Evolutionary conservation across 2,329 filamentous ascomycete species (phyloP), one percentile per base, ranked within the genome.

Genomic region (Cladosporium colombiae): DNA sequence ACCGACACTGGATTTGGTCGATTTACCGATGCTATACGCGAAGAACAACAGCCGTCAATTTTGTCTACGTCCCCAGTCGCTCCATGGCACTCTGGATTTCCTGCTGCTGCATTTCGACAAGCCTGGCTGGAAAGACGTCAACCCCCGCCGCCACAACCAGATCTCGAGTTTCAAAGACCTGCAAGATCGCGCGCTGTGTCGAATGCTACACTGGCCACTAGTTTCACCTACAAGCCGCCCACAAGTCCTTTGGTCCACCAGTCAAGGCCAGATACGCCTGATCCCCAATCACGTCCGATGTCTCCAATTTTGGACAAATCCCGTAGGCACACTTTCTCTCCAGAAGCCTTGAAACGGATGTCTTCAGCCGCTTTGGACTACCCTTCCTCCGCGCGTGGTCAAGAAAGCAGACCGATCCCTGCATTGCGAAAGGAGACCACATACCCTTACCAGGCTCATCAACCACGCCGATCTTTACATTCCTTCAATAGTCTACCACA

Each of bases 201-300:
- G 37, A 79, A 80, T 66, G 92, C 89, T 8, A 91, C 92, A 1
- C 83, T 91, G 16, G 89, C 91, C 0, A 90, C 89, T 1, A 93
- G 88, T 71, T 97, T 97, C 76, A 84, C 91, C 35, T 90, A 96
- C 68, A 90, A 94, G 78, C 87, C 91, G 2, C 94, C 95, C 0
- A 98, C 95, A 2, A 98, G 93, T 73, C 95, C 95, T 16, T 82
- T 99, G 13, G 93, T 96, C 0, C 89, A 97, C 66, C 68, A 73
- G 53, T 73, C 74, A 21, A 44, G 74, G 68, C 71, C 75, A 23
- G 70, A 77, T 60, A 75, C 71, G 31, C 74, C 74, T 3, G 74
- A 76, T 60, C 74, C 73, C 13, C 64, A 69, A 23, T 75, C 76
- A 44, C 70, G 77, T 59, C 75, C 76, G 52, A 68, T 70, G 21